Evolutionary conservation across 2,329 filamentous ascomycete species (phyloP).

Genomic region (Plectosphaerella sp.): DNA sequence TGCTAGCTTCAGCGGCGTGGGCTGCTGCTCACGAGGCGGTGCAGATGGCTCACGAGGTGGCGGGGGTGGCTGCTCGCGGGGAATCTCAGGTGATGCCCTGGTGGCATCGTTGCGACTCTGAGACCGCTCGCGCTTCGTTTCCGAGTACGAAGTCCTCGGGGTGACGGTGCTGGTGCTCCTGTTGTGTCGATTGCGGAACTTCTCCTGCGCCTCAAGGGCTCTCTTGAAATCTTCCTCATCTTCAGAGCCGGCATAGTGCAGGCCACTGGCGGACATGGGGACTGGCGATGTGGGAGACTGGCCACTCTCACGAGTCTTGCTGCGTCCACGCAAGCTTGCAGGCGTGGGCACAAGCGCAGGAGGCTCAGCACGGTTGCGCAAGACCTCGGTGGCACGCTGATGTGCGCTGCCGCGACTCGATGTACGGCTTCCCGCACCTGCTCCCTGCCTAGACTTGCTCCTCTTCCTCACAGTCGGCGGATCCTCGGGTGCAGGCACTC

Average conservation of each 20-base stretch:
- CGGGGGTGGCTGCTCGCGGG: conserved; percentile 21
- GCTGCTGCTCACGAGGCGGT: conserved; percentile 20
- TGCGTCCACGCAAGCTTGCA: conserved; percentile 47
- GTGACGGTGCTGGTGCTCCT: conserved; percentile 43
- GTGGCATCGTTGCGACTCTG: conserved; percentile 30
- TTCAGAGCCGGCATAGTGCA: conserved; percentile 52
- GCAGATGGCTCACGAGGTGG: conserved; percentile 12
- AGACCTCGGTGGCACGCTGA: conserved; percentile 36
- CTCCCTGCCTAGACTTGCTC: conserved; percentile 18
- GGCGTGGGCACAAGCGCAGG: conserved; percentile 17
- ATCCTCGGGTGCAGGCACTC: conserved; percentile 24
- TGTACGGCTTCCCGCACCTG: conserved; percentile 19
- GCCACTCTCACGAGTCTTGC: conserved; percentile 51
- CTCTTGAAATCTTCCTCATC: conserved; percentile 59
- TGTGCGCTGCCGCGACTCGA: conserved; percentile 39
- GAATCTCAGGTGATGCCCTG: conserved; percentile 21
- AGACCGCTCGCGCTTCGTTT: conserved; percentile 29
- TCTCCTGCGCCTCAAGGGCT: conserved; percentile 49
- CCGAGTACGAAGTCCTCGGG: neutral
- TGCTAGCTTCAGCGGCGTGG: conserved; percentile 22
- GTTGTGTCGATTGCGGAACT: conserved; percentile 50
- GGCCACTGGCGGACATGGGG: conserved; percentile 61
- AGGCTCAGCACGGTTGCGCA: conserved; percentile 33
- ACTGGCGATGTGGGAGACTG: conserved; percentile 78
- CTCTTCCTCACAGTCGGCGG: conserved; percentile 41